A percentile compares a stretch with the other conserved stretches of the same genome.
These are phyloP conservation scores for Bathelium albidoporum DNA, from an alignment of 495 filamentous ascomycete genomes.

Conservation along the genomic window DNA sequence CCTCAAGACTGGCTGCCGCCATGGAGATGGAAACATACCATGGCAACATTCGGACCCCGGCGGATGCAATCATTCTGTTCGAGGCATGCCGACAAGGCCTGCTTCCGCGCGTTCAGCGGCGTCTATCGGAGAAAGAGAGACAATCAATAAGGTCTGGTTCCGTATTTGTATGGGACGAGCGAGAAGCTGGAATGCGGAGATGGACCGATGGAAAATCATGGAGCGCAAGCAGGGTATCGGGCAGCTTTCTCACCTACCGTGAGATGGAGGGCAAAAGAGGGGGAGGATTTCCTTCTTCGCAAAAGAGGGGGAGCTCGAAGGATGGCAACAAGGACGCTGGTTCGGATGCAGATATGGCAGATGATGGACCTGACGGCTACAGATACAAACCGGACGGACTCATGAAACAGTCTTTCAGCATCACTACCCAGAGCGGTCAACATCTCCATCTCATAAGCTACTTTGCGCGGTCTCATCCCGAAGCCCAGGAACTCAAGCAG, in stretches of 20 bases:
- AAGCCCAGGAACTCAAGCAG: constrained; percentile 56
- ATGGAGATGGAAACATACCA: constrained; percentile 84
- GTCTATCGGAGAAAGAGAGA: constrained; percentile 93
- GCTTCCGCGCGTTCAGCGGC: constrained; percentile 80
- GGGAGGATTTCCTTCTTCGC: constrained; percentile 42
- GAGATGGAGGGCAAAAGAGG: constrained; percentile 98
- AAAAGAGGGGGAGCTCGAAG: constrained; percentile 21
- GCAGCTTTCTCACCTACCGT: constrained; percentile 92
- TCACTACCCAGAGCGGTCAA: constrained; percentile 79
- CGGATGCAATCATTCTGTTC: constrained; percentile 93
- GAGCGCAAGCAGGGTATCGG: constrained; percentile 95
- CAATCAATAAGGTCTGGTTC: constrained; percentile 91
- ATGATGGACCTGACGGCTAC: constrained; percentile 90
- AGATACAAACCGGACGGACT: constrained; percentile 93
- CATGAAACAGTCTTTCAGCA: constrained; percentile 99
- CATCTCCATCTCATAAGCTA: constrained; percentile 97
- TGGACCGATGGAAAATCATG: constrained; percentile 99
- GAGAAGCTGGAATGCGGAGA: constrained; percentile 93
- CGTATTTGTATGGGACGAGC: constrained; percentile 98
- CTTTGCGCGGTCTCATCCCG: constrained; percentile 66
- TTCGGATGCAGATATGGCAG: constrained; percentile 68
- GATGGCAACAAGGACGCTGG: constrained; percentile 46
- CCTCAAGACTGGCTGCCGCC: not conserved
- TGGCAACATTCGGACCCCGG: constrained; percentile 82
- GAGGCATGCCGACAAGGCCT: constrained; percentile 89